A percentile compares a stretch with the other conserved stretches of the same genome.
These are phyloP conservation scores for Parafenestella ontariensis DNA, from an alignment of 2,329 filamentous ascomycete species.

Conservation along the genomic window DNA sequence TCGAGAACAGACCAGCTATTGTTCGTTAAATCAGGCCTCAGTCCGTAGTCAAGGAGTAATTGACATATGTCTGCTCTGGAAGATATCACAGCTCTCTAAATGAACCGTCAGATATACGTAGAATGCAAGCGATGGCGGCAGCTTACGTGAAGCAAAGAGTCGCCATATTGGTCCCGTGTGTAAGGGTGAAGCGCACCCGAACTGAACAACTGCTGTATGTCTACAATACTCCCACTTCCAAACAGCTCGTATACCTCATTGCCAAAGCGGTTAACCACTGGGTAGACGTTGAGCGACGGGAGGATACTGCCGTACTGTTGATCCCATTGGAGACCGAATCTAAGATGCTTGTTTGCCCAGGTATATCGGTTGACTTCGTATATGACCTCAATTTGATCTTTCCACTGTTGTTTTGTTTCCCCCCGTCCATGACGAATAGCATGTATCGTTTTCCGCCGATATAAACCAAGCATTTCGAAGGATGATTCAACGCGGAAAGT, in stretches of 20 bases:
- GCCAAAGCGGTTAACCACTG: conserved; percentile 1
- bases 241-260: background rate
- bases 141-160: conserved; percentile 16
- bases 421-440: background rate
- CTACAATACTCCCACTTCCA: background rate
- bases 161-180: conserved; percentile 2
- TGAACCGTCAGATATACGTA: background rate
- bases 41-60: background rate
- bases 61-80: conserved; percentile 5
- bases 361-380: conserved; percentile 3
- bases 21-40: background rate
- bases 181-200: conserved; percentile 13
- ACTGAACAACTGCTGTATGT: conserved; percentile 10
- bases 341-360: background rate
- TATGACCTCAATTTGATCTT: background rate
- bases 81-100: background rate
- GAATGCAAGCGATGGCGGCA: background rate
- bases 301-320: conserved; percentile 6
- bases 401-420: background rate
- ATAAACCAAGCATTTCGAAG: background rate
- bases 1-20: background rate
- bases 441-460: background rate
- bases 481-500: background rate
- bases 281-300: conserved; percentile 14
- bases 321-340: conserved; percentile 9